Base-by-base conservation (phyloP, 306 rosid genomes). In the Castanea sativa region DNA sequence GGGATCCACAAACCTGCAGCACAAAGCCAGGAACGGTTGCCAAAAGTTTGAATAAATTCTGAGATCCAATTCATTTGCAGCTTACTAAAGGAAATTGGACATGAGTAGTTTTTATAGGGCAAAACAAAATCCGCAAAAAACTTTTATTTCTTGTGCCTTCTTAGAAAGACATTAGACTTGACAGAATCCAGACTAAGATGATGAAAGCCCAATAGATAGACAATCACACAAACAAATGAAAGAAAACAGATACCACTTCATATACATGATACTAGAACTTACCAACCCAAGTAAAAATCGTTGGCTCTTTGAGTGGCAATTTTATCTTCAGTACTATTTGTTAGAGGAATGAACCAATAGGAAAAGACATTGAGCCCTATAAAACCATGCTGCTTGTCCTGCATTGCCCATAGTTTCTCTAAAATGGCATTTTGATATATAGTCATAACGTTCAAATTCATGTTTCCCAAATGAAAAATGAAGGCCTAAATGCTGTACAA, bases 1-100 rank as follows among this genome's bases (percentile, higher is more conserved):
- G 53, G 97, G 96, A 79, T 88, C 80, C 19, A 93, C 68, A 74
- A 86, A 14, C 97, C 94, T 93, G 73, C 52, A 82, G 33, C 18
- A 27, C 52, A 72, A 53, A 8, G 29, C 25, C 32, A 0, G 20
- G 38, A 23, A 64, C 5, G 16, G 53, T 49, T 49, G 53, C 53
- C 53, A 49, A 49, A 49, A 30, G 32, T 11, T 18, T 20, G 13
- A 11, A 35, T 19, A 11, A 25, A 33, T 30, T 55, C 15, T 8
- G n/a, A 30, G 63, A 64, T 12, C 32, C 25, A 59, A 4, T 25
- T 59, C 23, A 58, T 58, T 10, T 6, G 21, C 70, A 32, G 45
- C 70, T 64, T 64, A 64, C 1, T 2, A 14, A 64, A 14, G 23
- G n/a, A 68, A 65, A 60, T 25, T 29, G 27, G 9, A 16, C 7